Evolutionary conservation across 2,329 filamentous ascomycete species (phyloP).

Genomic region (Rachicladosporium sp.): DNA sequence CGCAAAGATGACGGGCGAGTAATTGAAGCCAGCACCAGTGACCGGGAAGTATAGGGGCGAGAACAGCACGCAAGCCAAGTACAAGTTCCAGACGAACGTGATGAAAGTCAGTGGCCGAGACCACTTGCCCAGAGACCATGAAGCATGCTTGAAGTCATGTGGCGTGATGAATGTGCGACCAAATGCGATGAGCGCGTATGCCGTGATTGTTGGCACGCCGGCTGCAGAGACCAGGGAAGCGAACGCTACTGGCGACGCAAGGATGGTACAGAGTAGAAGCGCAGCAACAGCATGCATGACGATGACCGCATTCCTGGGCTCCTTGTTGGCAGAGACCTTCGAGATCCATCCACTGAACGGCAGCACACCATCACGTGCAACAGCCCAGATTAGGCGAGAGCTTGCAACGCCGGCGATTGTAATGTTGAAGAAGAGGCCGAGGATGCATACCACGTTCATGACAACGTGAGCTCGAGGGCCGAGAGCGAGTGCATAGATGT

Average conservation of each 20-base stretch:
- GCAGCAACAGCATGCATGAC: constrained; percentile 45
- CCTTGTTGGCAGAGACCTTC: constrained; percentile 39
- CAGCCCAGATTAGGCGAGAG: constrained; percentile 50
- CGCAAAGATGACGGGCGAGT: constrained; percentile 26
- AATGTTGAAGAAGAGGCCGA: constrained; percentile 41
- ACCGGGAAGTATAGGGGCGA: constrained; percentile 27
- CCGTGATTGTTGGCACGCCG: constrained; percentile 28
- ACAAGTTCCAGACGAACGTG: constrained; percentile 27
- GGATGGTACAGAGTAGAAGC: constrained; percentile 46
- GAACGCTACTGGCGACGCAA: constrained; percentile 38
- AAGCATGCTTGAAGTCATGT: constrained; percentile 23
- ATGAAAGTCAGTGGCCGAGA: constrained; percentile 25
- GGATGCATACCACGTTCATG: constrained; percentile 47
- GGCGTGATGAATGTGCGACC: constrained; percentile 27
- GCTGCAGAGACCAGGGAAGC: constrained; percentile 27
- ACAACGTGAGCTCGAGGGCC: constrained; percentile 46
- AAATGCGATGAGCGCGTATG: constrained; percentile 25
- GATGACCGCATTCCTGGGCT: constrained; percentile 48
- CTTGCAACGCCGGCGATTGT: constrained; percentile 47
- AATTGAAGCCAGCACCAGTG: constrained; percentile 24
- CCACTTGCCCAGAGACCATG: constrained; percentile 26
- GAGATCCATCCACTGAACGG: constrained; percentile 49
- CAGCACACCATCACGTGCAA: constrained; percentile 48
- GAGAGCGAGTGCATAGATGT: constrained; percentile 44
- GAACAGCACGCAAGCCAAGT: constrained; percentile 27